phyloP scores from a whole-genome alignment of 345 rosid species.

The Salix purpurea region DNA sequence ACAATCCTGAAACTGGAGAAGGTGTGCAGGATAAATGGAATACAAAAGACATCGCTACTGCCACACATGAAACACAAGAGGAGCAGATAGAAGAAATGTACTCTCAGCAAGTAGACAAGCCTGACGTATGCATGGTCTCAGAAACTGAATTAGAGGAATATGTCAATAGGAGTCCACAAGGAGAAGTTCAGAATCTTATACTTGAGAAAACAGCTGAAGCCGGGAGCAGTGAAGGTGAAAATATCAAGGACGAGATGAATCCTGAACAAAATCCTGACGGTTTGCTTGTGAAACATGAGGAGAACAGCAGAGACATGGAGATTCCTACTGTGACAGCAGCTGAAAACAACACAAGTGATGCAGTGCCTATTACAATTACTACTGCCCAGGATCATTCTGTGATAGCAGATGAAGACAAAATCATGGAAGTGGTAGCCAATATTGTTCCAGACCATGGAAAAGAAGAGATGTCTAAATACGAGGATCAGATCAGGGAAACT shows the following conservation, averaged over 20 bases:
- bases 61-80: neutral
- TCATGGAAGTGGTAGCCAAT: neutral
- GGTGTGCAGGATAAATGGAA: neutral
- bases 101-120: slow-evolving; percentile 9
- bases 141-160: slow-evolving; percentile 2
- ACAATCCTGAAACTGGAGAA: slow-evolving; percentile 11
- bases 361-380: too few relatives aligned
- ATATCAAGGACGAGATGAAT: slow-evolving; percentile 3
- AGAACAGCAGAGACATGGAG: neutral
- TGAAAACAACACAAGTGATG: neutral
- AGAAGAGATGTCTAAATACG: neutral
- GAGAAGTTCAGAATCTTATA: slow-evolving; percentile 2
- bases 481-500: neutral
- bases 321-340: neutral
- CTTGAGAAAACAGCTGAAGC: slow-evolving; percentile 1
- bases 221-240: neutral
- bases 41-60: slow-evolving; percentile 1
- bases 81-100: slow-evolving; percentile 9
- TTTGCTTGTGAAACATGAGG: slow-evolving; percentile 2
- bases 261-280: slow-evolving; percentile 7
- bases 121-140: slow-evolving; percentile 1
- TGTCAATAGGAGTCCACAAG: neutral
- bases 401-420: neutral
- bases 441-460: slow-evolving; percentile 4
- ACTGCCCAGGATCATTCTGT: too few relatives aligned